Conservation (phyloP, 139 green algal species). For the Asterochloris sp. region DNA sequence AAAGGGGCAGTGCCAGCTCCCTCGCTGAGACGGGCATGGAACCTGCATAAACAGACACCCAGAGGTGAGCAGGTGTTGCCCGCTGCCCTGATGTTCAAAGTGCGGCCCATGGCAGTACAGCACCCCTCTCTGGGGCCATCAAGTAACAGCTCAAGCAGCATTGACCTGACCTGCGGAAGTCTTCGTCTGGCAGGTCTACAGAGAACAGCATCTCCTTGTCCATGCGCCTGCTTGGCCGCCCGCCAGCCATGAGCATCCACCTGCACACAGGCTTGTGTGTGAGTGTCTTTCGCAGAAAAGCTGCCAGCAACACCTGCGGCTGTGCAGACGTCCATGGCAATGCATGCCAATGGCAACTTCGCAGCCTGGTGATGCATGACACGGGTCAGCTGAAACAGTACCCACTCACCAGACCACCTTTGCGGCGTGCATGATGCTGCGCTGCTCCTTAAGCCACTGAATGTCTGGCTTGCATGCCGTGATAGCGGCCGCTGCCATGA, state of each 20-base stretch:
- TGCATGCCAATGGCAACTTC: neutral
- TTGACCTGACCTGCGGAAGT: constrained; percentile 1
- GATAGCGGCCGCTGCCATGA: constrained; percentile 31
- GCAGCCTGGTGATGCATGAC: neutral
- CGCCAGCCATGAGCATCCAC: constrained; percentile 10
- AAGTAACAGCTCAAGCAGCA: neutral
- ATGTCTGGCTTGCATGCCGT: neutral
- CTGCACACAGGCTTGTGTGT: neutral
- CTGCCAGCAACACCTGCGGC: neutral
- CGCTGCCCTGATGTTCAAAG: neutral
- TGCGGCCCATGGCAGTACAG: neutral
- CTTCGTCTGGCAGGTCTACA: neutral
- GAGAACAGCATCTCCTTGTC: constrained; percentile 14
- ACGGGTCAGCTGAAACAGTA: too few species aligned
- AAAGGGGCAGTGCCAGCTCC: neutral
- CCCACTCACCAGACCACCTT: constrained; percentile 15
- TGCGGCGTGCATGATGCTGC: constrained; percentile 9
- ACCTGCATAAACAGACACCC: neutral
- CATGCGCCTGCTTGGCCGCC: neutral
- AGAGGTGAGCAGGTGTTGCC: neutral
- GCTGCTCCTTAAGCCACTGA: constrained; percentile 10
- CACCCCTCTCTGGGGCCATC: neutral
- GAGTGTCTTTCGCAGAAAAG: neutral
- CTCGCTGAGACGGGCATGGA: neutral
- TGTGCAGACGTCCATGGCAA: neutral